Evolutionary conservation across 2,329 filamentous ascomycete species (phyloP), one percentile per base, ranked within the genome.

Genomic region (Cladosporium sp.): DNA sequence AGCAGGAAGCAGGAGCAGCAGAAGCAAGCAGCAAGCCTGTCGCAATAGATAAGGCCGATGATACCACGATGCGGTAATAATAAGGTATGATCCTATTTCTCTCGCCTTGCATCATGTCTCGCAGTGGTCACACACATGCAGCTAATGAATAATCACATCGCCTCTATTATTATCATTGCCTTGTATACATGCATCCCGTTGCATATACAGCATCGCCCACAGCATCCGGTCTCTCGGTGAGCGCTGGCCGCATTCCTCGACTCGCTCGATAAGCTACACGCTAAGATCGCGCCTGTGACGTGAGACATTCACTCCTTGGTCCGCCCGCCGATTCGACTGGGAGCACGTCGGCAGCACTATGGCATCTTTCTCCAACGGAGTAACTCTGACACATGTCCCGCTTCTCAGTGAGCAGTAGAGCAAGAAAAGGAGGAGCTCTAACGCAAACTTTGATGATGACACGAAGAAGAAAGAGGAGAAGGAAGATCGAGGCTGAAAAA

Each of bases 241-340:
- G 59, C 18, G 18, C 18, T 18, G 14, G 21, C 59, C 59, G 59
- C 59, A 62, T 52, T 38, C 59, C 59, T 62, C 41, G 5, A 21
- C n/a, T 15, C 38, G 38, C 18, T 51, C 59, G 59, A 62, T 62
- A 54, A 62, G 59, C n/a, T 62, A 36, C 44, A 32, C 59, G 59
- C 59, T 62, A 62, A 38, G 44, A 62, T 62, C 59, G 59, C 59
- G 15, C 59, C 59, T n/a, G 44, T 62, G 59, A 62, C 59, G 59
- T 62, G 44, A n/a, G 52, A 32, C 32, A 32, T 18, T 34, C 28
- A 32, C 28, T 34, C 28, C 52, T n/a, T 32, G 12, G 52, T 18
- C 41, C 47, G 41, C n/a, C 15, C 58, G 58, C 58, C 58, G 41
- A 60, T 49, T 60, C 52, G 38, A 26, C 59, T 62, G 59, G 59